Percentiles rank a stretch among this genome's conserved stretches.
phyloP scores from a whole-genome alignment of 129 eudicot genomes.

The Erigeron canadensis region DNA sequence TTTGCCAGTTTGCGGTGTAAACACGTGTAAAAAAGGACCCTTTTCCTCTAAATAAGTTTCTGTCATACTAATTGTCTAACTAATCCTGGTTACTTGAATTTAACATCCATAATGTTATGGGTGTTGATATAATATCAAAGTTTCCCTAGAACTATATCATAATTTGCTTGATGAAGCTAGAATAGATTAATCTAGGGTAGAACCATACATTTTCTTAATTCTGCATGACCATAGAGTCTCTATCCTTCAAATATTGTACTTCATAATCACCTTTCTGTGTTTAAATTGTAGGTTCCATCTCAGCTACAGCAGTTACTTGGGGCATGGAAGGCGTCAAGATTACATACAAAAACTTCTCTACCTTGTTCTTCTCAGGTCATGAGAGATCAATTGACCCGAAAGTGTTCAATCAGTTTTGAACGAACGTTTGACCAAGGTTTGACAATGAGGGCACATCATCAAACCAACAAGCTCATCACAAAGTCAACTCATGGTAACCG shows the following conservation, averaged over 20 bases:
- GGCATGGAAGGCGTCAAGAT: slow-evolving; percentile 44
- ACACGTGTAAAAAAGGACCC: background rate
- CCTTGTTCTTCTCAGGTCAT: slow-evolving; percentile 10
- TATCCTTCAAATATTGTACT: background rate
- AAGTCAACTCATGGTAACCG: slow-evolving; percentile 22
- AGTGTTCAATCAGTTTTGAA: slow-evolving; percentile 31
- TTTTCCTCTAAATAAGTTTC: background rate
- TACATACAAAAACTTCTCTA: slow-evolving; percentile 18
- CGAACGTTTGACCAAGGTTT: slow-evolving; percentile 26
- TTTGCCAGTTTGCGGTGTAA: background rate
- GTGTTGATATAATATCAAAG: too few relatives aligned
- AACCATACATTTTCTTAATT: background rate
- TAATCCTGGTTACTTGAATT: background rate
- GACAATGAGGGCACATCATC: slow-evolving; percentile 41
- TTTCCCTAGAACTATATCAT: background rate
- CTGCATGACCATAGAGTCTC: background rate
- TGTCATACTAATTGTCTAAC: background rate
- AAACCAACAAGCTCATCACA: slow-evolving; percentile 27
- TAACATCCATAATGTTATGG: too few relatives aligned
- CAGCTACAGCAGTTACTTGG: slow-evolving; percentile 42
- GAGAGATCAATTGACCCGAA: slow-evolving; percentile 14
- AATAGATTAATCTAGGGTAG: background rate
- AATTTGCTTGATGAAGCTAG: background rate
- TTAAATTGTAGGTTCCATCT: slow-evolving; percentile 50
- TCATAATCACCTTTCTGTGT: background rate